These are phyloP conservation scores for Colletotrichum chlorophyti DNA, from an alignment of 2,329 filamentous ascomycete species.

Conservation along the genomic window DNA sequence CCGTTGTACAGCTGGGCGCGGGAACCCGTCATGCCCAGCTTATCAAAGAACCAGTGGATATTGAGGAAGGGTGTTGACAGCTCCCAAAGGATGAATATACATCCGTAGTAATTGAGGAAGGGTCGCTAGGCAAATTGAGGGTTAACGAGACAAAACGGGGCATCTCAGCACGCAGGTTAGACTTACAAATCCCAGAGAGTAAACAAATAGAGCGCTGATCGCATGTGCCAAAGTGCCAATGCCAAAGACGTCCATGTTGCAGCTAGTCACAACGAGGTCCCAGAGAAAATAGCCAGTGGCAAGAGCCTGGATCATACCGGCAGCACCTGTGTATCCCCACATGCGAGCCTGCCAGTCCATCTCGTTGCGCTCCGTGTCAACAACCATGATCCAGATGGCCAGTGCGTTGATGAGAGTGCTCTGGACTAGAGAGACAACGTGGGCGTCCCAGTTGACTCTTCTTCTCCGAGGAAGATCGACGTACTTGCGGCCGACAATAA, in stretches of 20 bases:
- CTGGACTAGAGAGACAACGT: conserved; percentile 85
- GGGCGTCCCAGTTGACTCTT: conserved; percentile 81
- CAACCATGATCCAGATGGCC: conserved; percentile 76
- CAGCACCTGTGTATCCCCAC: conserved; percentile 78
- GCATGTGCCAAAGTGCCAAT: conserved; percentile 81
- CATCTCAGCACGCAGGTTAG: conserved; percentile 6
- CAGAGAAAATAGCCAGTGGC: conserved; percentile 85
- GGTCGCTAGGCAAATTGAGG: conserved; percentile 64
- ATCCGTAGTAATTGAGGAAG: conserved; percentile 84
- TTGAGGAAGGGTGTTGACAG: conserved; percentile 86
- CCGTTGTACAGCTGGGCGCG: conserved; percentile 80
- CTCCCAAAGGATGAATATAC: conserved; percentile 86
- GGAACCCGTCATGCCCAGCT: conserved; percentile 80
- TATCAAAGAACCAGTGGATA: conserved; percentile 92
- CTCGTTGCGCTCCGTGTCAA: conserved; percentile 69
- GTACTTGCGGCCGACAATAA: conserved; percentile 71
- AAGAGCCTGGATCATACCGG: conserved; percentile 77
- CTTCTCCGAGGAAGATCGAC: conserved; percentile 67
- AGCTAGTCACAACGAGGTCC: conserved; percentile 75
- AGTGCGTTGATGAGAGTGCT: conserved; percentile 73
- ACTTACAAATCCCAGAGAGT: conserved; percentile 81
- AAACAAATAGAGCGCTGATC: conserved; percentile 75
- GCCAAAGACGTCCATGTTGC: conserved; percentile 76
- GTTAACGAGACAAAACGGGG: conserved; percentile 13
- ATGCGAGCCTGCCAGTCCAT: conserved; percentile 74